phyloP scores from a whole-genome alignment of 805 yeast genomes.

The Pichia cabralensis region DNA sequence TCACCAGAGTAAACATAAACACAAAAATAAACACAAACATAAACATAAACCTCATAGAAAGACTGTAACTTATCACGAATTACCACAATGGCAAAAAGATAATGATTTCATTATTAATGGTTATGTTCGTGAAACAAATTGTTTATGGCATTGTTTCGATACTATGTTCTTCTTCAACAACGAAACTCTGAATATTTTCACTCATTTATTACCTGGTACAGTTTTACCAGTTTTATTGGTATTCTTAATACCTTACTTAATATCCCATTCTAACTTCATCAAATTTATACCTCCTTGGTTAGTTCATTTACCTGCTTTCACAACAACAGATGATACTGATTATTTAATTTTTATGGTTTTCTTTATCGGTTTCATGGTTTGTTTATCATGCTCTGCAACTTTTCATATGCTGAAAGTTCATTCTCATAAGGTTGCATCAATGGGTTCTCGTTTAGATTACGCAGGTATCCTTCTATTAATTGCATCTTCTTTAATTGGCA shows the following conservation, averaged over 20 bases:
- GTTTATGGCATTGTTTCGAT: constrained; percentile 28
- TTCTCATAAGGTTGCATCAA: constrained; percentile 31
- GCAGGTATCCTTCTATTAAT: constrained; percentile 45
- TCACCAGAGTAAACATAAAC: neutral
- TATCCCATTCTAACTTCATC: constrained; percentile 12
- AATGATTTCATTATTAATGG: constrained; percentile 42
- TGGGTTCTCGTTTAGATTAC: constrained; percentile 45
- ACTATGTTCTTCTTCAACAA: constrained; percentile 40
- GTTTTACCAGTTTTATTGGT: constrained; percentile 18
- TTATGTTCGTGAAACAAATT: constrained; percentile 38
- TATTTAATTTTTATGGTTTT: constrained; percentile 32
- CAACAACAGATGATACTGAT: constrained; percentile 26
- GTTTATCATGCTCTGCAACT: constrained; percentile 38
- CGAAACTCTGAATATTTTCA: constrained; percentile 42
- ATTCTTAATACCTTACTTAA: constrained; percentile 17
- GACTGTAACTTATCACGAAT: constrained; percentile 29
- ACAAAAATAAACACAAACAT: neutral
- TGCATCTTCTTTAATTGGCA: constrained; percentile 34
- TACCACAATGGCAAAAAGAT: constrained; percentile 48
- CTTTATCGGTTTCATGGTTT: constrained; percentile 34
- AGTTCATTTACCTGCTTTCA: constrained; percentile 19
- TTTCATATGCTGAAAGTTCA: constrained; percentile 45
- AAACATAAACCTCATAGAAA: constrained; percentile 5
- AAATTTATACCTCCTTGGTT: constrained; percentile 17
- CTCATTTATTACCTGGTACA: constrained; percentile 40